Percentiles rank a stretch among this genome's conserved stretches.
These are phyloP conservation scores for Coemansia sp. DNA, from an alignment of 192 early-diverging fungal genomes.

Conservation along the genomic window DNA sequence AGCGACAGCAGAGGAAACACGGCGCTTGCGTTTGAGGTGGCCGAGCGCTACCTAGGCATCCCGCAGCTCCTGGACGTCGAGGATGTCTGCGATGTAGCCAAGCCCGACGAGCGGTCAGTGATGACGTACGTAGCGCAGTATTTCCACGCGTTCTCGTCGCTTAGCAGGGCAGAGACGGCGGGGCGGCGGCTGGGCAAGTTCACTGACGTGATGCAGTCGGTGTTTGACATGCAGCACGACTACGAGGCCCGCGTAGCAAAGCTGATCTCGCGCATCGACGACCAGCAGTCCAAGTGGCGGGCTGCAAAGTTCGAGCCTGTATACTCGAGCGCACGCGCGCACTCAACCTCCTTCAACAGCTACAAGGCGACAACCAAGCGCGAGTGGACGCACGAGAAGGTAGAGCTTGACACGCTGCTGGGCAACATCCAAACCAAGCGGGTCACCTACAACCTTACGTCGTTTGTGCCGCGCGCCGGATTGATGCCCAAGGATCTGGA, in stretches of 20 bases:
- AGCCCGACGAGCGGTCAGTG: slow-evolving; percentile 94
- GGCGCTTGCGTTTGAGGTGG: slow-evolving; percentile 93
- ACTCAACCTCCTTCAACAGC: slow-evolving; percentile 70
- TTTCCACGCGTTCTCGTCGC: slow-evolving; percentile 94
- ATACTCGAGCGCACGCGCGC: slow-evolving; percentile 75
- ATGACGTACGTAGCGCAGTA: slow-evolving; percentile 99
- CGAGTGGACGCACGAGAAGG: slow-evolving; percentile 87
- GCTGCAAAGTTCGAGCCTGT: slow-evolving; percentile 60
- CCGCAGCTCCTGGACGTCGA: slow-evolving; percentile 94
- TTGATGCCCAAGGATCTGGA: slow-evolving; percentile 69
- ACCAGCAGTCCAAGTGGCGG: slow-evolving; percentile 69
- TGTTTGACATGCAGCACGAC: slow-evolving; percentile 93
- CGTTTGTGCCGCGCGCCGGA: slow-evolving; percentile 81
- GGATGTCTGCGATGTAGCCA: slow-evolving; percentile 89
- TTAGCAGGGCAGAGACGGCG: slow-evolving; percentile 80
- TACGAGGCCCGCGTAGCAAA: slow-evolving; percentile 81
- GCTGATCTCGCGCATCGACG: slow-evolving; percentile 69
- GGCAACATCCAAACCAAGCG: slow-evolving; percentile 97
- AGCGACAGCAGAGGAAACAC: slow-evolving; percentile 81
- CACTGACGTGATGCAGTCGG: slow-evolving; percentile 81
- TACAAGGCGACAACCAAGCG: slow-evolving; percentile 86
- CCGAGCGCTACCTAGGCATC: slow-evolving; percentile 83
- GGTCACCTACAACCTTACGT: slow-evolving; percentile 87
- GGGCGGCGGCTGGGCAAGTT: slow-evolving; percentile 93
- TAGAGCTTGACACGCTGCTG: slow-evolving; percentile 86